Conservation (phyloP, 169 alveolate species). For the Eimeria acervulina region DNA sequence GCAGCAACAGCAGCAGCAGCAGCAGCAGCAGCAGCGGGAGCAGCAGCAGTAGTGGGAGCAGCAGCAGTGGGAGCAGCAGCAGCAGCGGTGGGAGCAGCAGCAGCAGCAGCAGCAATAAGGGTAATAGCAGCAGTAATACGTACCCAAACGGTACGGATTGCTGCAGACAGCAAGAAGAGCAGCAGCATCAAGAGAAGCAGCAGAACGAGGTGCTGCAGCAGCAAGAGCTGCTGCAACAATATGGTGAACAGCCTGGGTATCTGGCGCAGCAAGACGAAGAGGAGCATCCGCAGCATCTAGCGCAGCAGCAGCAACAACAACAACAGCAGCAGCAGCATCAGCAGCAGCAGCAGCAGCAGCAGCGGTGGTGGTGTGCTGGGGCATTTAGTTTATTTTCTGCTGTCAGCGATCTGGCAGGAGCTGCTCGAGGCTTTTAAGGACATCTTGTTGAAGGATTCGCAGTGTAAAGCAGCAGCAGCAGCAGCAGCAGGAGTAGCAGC, state of each 20-base stretch:
- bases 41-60: not conserved
- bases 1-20: constrained; percentile 90
- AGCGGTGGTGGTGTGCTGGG: constrained; percentile 38
- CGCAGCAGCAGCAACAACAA: too few species aligned
- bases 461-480: not conserved
- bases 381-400: too few species aligned
- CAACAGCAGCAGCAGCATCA: constrained; percentile 23
- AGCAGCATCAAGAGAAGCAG: too few species aligned
- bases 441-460: not conserved
- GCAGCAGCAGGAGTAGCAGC: not conserved
- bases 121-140: not conserved
- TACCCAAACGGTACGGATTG: too few species aligned
- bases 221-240: not conserved
- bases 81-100: not conserved
- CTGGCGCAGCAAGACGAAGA: not conserved
- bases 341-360: constrained; percentile 63
- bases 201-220: not conserved
- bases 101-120: not conserved
- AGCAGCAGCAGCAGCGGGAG: constrained; percentile 46
- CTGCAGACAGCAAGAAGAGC: constrained; percentile 26
- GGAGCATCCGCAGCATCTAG: not conserved
- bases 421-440: not conserved
- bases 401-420: too few species aligned
- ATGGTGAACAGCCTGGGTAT: not conserved
- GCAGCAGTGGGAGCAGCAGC: constrained; percentile 36